phyloP scores from a whole-genome alignment of 2,329 filamentous ascomycete genomes.

The Hymenoscyphus fructigenus region DNA sequence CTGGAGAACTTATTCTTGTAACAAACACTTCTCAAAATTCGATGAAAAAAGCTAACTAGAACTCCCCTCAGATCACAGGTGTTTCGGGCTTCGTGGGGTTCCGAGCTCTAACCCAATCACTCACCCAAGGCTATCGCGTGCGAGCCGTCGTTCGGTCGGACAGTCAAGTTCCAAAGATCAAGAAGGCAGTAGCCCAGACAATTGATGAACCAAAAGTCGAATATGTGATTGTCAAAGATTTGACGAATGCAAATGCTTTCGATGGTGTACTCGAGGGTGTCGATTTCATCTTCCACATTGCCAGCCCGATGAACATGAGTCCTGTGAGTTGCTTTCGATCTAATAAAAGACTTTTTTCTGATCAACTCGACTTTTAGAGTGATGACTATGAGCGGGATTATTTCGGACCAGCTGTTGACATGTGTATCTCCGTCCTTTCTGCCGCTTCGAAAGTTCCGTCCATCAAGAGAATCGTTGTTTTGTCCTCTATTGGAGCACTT shows the following conservation, averaged over 20 bases:
- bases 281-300: conserved; percentile 18
- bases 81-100: conserved; percentile 28
- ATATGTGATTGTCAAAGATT: conserved; percentile 17
- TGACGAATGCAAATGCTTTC: conserved; percentile 14
- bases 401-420: conserved; percentile 22
- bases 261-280: conserved; percentile 12
- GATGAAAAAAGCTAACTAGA: too few relatives aligned
- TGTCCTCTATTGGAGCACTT: conserved; percentile 29
- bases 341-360: neutral
- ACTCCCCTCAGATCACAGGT: conserved; percentile 11
- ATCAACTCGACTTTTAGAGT: neutral
- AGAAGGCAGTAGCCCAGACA: neutral
- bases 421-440: conserved; percentile 20
- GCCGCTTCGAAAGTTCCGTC: conserved; percentile 19
- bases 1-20: too few relatives aligned
- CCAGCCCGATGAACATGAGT: conserved; percentile 11
- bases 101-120: conserved; percentile 18
- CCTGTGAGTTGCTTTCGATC: neutral
- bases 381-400: conserved; percentile 15
- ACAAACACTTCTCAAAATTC: too few relatives aligned
- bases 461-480: conserved; percentile 27
- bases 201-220: conserved; percentile 1
- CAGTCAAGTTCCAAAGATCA: neutral
- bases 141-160: neutral
- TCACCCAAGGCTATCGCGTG: neutral